Evolutionary conservation across 2,329 filamentous ascomycete genomes (phyloP), one percentile per base, ranked within the genome.

Genomic region (Lecanoromycetidae sp.): DNA sequence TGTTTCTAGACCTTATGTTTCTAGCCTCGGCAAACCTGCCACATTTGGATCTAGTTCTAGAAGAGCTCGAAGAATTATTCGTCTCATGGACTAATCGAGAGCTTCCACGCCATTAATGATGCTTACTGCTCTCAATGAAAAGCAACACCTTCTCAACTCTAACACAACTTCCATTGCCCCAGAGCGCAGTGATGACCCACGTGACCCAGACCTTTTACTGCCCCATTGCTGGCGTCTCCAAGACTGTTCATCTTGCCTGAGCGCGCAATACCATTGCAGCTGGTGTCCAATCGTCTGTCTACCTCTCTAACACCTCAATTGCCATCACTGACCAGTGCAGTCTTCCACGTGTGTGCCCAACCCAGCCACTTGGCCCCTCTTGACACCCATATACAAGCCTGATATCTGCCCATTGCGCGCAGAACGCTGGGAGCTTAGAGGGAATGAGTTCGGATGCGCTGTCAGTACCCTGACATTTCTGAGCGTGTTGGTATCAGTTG

Each of bases 361-460:
- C 30, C 40, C 43, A 22, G 40, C 30, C 5, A 45, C 48, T 6
- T 52, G 45, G 39, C 47, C 47, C 5, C 15, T 52, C 19, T 39
- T 52, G 7, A 39, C 47, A 5, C 51, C 51, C 8, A 48, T 52
- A 25, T 50, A 35, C n/a, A 42, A 48, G 1, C 40, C 43, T 17
- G 35, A 45, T 20, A 43, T 52, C 20, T 52, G 51, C 44, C 44
- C 47, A 13, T 19, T 45, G 22, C 22, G 26, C 12, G 40, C 46
- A 27, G 48, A 52, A 37, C 44, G 51, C 41, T 52, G 51, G 51
- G 51, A 52, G 44, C 39, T 52, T n/a, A 50, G 51, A 45, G 47
- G 40, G 12, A 52, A 52, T 33, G 51, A 48, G 10, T 34, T 52
- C 12, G 51, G 51, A n/a, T 52, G 51, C 17, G 22, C 42, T 27